Evolutionary conservation across 768 basidiomycete species (phyloP).

Genomic region (Naganishia friedmannii): DNA sequence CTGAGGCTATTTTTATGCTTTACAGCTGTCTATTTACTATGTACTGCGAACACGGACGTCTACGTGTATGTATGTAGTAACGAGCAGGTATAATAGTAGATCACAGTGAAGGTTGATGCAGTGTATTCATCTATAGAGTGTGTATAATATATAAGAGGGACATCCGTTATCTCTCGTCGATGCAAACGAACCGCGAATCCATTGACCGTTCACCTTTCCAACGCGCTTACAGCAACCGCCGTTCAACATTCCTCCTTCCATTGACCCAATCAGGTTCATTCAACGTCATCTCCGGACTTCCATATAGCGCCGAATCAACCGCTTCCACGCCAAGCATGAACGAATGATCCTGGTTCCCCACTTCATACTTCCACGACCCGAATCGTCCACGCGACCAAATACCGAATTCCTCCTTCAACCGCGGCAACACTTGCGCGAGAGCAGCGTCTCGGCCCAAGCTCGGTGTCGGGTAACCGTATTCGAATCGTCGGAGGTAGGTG

Average conservation of each 20-base stretch:
- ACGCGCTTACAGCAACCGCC: constrained; percentile 27
- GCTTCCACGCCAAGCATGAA: constrained; percentile 54
- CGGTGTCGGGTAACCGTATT: constrained; percentile 52
- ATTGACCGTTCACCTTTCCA: not conserved
- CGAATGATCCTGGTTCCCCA: constrained; percentile 47
- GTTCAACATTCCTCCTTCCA: constrained; percentile 45
- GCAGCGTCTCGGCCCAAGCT: constrained; percentile 51
- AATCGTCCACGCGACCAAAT: constrained; percentile 52
- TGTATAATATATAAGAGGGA: not conserved
- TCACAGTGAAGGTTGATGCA: not conserved
- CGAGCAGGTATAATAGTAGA: no score
- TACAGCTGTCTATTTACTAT: no score
- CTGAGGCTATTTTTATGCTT: no score
- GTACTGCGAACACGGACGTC: no score
- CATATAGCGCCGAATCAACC: constrained; percentile 48
- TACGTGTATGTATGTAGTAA: no score
- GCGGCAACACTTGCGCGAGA: constrained; percentile 49
- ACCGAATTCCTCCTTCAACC: constrained; percentile 46
- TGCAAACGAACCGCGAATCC: not conserved
- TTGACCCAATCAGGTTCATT: constrained; percentile 51
- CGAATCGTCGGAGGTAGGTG: constrained; percentile 51
- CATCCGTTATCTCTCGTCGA: not conserved
- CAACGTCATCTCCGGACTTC: constrained; percentile 45
- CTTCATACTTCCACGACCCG: constrained; percentile 33
- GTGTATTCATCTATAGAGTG: constrained; percentile 3